Evolutionary conservation across 2,329 filamentous ascomycete species (phyloP).

Genomic region (Neurospora crassa): DNA sequence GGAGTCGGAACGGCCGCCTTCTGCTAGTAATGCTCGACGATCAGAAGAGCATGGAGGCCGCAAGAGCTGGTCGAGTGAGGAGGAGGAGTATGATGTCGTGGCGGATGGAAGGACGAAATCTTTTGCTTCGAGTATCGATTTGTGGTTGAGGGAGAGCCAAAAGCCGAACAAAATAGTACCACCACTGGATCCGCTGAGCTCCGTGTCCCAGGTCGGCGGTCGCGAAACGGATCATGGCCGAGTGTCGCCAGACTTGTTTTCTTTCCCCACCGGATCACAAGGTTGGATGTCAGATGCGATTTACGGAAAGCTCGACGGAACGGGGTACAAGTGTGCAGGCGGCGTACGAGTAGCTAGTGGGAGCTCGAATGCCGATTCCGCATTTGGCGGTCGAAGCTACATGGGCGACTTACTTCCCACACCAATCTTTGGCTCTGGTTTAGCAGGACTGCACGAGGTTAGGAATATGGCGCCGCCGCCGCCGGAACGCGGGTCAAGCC

Average conservation of each 20-base stretch:
- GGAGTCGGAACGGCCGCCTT: conserved; percentile 32
- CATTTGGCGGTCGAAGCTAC: conserved; percentile 30
- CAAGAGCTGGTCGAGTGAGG: conserved; percentile 36
- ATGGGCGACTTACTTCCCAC: conserved; percentile 36
- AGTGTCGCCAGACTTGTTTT: conserved; percentile 43
- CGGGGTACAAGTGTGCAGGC: conserved; percentile 22
- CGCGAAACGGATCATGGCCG: conserved; percentile 13
- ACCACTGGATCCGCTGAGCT: conserved; percentile 15
- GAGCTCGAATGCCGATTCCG: conserved; percentile 12
- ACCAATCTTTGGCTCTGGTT: conserved; percentile 28
- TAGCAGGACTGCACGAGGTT: conserved; percentile 20
- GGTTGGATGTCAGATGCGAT: conserved; percentile 40
- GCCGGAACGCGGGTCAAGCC: conserved; percentile 43
- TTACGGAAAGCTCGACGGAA: conserved; percentile 32
- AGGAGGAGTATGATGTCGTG: conserved; percentile 29
- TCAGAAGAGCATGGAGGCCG: conserved; percentile 24
- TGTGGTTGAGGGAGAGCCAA: conserved; percentile 47
- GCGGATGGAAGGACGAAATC: conserved; percentile 32
- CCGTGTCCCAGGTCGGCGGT: conserved; percentile 16
- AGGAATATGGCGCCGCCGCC: conserved; percentile 32
- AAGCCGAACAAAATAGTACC: conserved; percentile 26
- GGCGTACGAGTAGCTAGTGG: conserved; percentile 8
- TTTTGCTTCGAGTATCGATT: conserved; percentile 41
- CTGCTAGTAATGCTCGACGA: conserved; percentile 35
- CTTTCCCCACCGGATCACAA: conserved; percentile 34